Base-by-base conservation (phyloP, 768 basidiomycete species). In the Leccinum longicurvipes region DNA sequence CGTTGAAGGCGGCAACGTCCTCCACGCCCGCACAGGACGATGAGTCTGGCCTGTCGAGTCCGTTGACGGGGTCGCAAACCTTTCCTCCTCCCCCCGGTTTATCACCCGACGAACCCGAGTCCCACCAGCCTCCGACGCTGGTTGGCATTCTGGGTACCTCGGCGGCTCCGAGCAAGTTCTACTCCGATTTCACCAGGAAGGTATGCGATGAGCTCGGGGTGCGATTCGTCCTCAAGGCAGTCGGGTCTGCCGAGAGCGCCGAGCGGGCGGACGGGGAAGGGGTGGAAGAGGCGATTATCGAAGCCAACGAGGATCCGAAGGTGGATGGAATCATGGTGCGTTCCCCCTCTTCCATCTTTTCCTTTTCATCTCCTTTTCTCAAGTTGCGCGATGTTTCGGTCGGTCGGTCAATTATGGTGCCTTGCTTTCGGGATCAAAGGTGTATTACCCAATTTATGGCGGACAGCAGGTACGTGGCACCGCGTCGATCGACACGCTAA, bases 391-490 rank as follows among this genome's bases (percentile, higher is more conserved):
- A 7, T 36, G 55, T 24, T 46, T 5, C 1, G 19, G n/a, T 28
- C 48, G 46, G 15, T 39, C n/a, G n/a, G 36, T 39, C 11, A 7
- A 4, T 14, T 50, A 29, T 4, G 29, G 36, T 39, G 10, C n/a
- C 36, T n/a, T 28, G 3, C 2, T 19, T 6, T 24, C 4, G 24
- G 47, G 4, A 15, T 15, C 24, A 17, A 54, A 93, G 92, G 91
- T 95, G 11, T 97, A 98, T 73, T 99, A 92, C 73, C 97, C 97
- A 2, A 96, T 98, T 61, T 97, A 91, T 65, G 96, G 96, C 23
- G 83, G 78, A 32, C 85, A 85, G 58, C 92, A 93, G 84, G 91
- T 91, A 63, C 58, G 85, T 23, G n/a, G n/a, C n/a, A n/a, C n/a
- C 21, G 8, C 25, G 23, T 55, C 56, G 24, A 15, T 32, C 9